Evolutionary conservation across 2,329 filamentous ascomycete genomes (phyloP), one percentile per base, ranked within the genome.

Genomic region (Lomentospora prolificans): DNA sequence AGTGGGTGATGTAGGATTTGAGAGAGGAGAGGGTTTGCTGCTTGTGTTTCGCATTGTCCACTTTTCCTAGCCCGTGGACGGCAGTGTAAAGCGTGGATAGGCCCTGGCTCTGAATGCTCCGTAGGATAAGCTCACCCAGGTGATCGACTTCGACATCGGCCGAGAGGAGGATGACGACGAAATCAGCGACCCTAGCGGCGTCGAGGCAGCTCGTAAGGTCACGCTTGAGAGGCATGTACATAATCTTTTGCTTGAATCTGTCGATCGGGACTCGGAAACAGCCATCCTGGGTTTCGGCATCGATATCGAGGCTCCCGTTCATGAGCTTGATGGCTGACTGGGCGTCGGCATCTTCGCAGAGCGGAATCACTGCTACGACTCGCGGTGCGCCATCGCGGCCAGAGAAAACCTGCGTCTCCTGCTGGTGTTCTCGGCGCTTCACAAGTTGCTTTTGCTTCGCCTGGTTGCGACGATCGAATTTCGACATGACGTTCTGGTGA

Each of bases 401-500:
- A n/a, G 81, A 73, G 65, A 99, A 99, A 22, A 99, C 76, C 36
- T 84, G 89, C 0, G 81, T 84, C 54, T 90, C 86, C 62, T 87
- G 86, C 51, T 87, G 78, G 66, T 94, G 87, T 64, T 94, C 90
- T 66, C 85, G 85, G 66, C 90, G 84, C 72, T 97, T 96, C 62
- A 84, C 78, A 59, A 87, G 75, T 64, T 92, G 88, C 69, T 86
- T 85, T 76, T 99, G 94, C 71, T 92, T 92, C 63, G 90, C 89
- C 75, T 95, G 90, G 71, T 99, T 97, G 64, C 90, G 85, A 58
- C 94, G 87, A 71, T 96, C 90, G 69, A 99, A 81, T 73, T 97
- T 99, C 58, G 90, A 95, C 89, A 96, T 92, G 73, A 96, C 83
- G 74, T 96, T 90, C 69, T 99, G 94, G 69, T 96, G 90, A 56